Base-by-base conservation (phyloP, 106 monocot species). In the Xerophyta viscosa region DNA sequence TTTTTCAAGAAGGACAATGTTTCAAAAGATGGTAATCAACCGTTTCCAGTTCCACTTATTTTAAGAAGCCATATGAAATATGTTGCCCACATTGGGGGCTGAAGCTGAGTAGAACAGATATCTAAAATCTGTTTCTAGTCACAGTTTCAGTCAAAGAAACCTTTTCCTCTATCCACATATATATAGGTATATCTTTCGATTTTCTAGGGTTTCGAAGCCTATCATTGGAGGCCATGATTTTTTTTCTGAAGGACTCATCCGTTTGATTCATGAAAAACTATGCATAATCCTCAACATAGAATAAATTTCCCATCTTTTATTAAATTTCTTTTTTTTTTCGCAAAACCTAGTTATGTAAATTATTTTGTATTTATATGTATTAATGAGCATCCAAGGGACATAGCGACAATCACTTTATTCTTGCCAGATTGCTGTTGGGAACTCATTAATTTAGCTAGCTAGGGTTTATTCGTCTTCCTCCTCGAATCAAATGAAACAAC, bases 151-250 rank as follows among this genome's bases (percentile, higher is more conserved):
- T n/a, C n/a, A n/a, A n/a, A n/a, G n/a, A n/a, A n/a, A n/a, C n/a
- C n/a, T n/a, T n/a, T 19, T 47, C 47, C 18, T 47, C 6, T 52
- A 46, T 46, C 4, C 24, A 8, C 27, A 39, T 39, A 39, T 39
- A 2, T 39, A 27, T 42, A 17, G 41, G 27, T 28, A 21, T 22
- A 24, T 23, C 60, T 56, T 61, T 41, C 20, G 37, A 52, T 15
- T 44, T 52, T 60, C 68, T 51, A 60, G 48, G 58, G 56, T 24
- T 52, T 29, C 51, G 60, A 42, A 59, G 39, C 41, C 60, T 59
- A 27, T 31, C 41, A 27, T 48, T 51, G 48, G 52, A 39, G 43
- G 68, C 12, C 52, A 15, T n/a, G n/a, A n/a, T n/a, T n/a, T n/a
- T n/a, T n/a, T n/a, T n/a, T n/a, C n/a, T n/a, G n/a, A n/a, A n/a